Evolutionary conservation across 1,284 basidiomycete species (phyloP), one percentile per base, ranked within the genome.

Genomic region (Ceraceosorus guamensis): DNA sequence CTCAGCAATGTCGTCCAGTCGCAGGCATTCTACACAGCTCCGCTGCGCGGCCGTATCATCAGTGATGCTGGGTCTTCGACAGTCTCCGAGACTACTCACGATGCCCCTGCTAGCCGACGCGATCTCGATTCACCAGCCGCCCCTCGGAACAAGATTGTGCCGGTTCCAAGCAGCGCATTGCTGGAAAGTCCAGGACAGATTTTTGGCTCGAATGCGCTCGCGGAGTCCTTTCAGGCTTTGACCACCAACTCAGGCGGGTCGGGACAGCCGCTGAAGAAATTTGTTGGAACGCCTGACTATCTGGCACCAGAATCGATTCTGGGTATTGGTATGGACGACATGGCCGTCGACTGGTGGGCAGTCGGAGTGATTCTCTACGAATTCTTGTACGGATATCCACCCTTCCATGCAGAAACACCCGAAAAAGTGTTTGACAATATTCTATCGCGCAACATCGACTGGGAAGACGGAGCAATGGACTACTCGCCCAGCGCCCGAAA

Each of bases 361-460:
- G 82, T 98, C 37, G 95, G 95, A 60, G 91, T 97, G 47, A 95
- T 99, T 70, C 87, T 91, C 32, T 98, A 98, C 79, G 93, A 99
- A 80, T 98, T 99, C 78, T 79, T 98, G 37, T 98, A 93, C 68
- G 92, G 95, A 3, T 84, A 91, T 43, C 95, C 95, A 34, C 95
- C 95, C 0, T 99, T 98, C 83, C 91, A 98, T 70, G 93, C 89
- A 48, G 90, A 95, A 60, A 88, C 88, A 7, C 92, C 93, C 0
- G 91, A 96, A 76, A 90, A 89, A 78, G 92, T 99, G 4, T 98
- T 98, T 71, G 92, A 97, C 79, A 98, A 97, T 76, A 96, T 98
- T 70, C 82, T 98, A 14, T 96, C 92, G n/a, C 86, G 92, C 11
- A 85, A 88, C 44, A 85, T 98, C 72, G 86, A 93, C 62, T 99